Base-by-base conservation (phyloP, 768 basidiomycete genomes). In the Candolleomyces eurysporus region DNA sequence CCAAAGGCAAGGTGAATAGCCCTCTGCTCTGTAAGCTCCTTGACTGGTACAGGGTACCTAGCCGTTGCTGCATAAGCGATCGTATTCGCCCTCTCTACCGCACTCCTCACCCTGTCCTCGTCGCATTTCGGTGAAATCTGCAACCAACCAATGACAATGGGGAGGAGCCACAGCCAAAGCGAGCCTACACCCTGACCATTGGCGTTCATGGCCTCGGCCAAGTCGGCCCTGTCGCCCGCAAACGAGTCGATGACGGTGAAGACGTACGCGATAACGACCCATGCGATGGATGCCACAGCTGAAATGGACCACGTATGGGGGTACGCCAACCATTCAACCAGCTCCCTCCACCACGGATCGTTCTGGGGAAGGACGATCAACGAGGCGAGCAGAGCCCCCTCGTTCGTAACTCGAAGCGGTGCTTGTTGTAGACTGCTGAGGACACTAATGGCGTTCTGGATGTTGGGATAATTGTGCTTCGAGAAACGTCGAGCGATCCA, bases 181-280 rank as follows among this genome's bases (percentile, higher is more conserved):
- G 75, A 74, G 4, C 75, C 78, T 7, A 76, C 74, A 19, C 71
- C 75, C 56, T 78, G 72, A 0, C 79, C 78, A 39, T 70, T 76
- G 1, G 71, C 67, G 31, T 73, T 66, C 1, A 75, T 61, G 17
- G 66, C 43, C 1, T 53, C 46, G 1, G 31, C 42, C 2, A 72
- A 51, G 32, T 65, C 63, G n/a, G n/a, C n/a, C n/a, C n/a, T 49
- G 32, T 65, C 61, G 19, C 57, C 63, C 17, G 68, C 63, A 58
- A 77, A 75, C 16, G 75, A 72, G 51, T 76, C 72, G n/a, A 75
- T 57, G 31, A 79, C 66, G 4, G 78, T 79, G 61, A 79, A 71
- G 2, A 72, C 52, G 59, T 80, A 82, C 0, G 81, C 79, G 6
- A 82, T 66, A 43, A 79, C 60, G 3, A 82, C 80, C 79, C 79